These are phyloP conservation scores for Suillus fuscotomentosus DNA, from an alignment of 768 basidiomycete genomes.

Conservation along the genomic window DNA sequence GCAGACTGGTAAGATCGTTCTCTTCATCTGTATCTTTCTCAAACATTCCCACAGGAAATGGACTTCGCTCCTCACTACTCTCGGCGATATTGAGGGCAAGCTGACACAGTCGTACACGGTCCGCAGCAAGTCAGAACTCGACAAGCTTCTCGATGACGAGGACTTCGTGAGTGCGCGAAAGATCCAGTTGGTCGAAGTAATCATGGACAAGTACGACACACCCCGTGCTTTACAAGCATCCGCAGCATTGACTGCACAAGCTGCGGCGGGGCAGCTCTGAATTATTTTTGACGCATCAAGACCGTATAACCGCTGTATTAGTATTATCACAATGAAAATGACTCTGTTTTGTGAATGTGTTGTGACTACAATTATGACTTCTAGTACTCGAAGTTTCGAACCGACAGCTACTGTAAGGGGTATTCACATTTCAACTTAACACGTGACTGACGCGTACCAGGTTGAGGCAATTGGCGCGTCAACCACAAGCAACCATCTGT, in stretches of 20 bases:
- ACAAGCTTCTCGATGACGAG: conserved; percentile 59
- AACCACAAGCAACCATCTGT: background rate
- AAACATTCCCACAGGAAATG: conserved; percentile 46
- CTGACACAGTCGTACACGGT: conserved; percentile 65
- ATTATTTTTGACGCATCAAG: background rate
- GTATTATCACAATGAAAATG: background rate
- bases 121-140: conserved; percentile 63
- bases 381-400: background rate
- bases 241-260: conserved; percentile 32
- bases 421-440: background rate
- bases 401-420: background rate
- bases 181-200: conserved; percentile 79
- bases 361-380: background rate
- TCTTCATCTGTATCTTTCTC: background rate
- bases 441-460: conserved; percentile 29
- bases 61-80: conserved; percentile 57
- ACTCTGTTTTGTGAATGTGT: background rate
- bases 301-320: background rate
- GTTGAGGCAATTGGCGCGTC: background rate
- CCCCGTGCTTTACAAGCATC: conserved; percentile 60
- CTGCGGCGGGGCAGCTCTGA: conserved; percentile 18
- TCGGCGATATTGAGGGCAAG: conserved; percentile 51
- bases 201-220: conserved; percentile 73
- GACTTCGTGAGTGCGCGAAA: conserved; percentile 61
- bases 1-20: conserved; percentile 52